These are phyloP conservation scores for Ophiostoma tasmaniense DNA, from an alignment of 2,329 filamentous ascomycete species.

Conservation along the genomic window DNA sequence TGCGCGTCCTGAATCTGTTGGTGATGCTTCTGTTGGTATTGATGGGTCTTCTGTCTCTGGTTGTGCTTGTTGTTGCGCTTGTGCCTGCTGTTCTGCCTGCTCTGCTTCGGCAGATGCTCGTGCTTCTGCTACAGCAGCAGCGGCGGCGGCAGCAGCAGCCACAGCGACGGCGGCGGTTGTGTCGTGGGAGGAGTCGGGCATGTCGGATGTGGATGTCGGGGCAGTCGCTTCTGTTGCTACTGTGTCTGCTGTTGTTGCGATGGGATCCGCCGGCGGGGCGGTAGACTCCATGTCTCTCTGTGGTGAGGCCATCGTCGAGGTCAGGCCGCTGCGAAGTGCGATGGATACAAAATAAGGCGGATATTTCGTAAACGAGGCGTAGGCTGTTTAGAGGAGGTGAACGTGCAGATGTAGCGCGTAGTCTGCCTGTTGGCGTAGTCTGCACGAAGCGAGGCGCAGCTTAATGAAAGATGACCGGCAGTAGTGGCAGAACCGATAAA, in stretches of 20 bases:
- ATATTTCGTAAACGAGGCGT: not conserved
- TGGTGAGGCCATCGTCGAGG: constrained; percentile 24
- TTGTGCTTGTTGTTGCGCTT: not conserved
- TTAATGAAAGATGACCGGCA: not conserved
- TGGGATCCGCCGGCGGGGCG: constrained; percentile 27
- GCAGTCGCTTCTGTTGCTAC: constrained; percentile 8
- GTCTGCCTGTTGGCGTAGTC: not conserved
- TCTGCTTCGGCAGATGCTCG: not conserved
- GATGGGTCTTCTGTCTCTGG: constrained; percentile 23
- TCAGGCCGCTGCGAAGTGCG: too few species aligned
- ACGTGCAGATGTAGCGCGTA: not conserved
- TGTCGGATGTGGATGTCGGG: constrained; percentile 17
- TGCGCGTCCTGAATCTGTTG: not conserved
- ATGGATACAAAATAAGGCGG: too few species aligned
- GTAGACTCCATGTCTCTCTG: constrained; percentile 34
- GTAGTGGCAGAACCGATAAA: not conserved
- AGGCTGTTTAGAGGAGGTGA: not conserved
- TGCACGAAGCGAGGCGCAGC: constrained; percentile 4
- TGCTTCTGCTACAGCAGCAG: constrained; percentile 24
- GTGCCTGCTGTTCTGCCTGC: not conserved
- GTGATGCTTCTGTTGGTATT: not conserved
- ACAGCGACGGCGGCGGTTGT: constrained; percentile 23
- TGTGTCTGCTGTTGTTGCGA: constrained; percentile 1
- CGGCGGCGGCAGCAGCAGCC: constrained; percentile 20
- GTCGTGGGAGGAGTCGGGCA: constrained; percentile 21